Evolutionary conservation across 768 basidiomycete genomes (phyloP).

Genomic region (Pluteus cervinus): DNA sequence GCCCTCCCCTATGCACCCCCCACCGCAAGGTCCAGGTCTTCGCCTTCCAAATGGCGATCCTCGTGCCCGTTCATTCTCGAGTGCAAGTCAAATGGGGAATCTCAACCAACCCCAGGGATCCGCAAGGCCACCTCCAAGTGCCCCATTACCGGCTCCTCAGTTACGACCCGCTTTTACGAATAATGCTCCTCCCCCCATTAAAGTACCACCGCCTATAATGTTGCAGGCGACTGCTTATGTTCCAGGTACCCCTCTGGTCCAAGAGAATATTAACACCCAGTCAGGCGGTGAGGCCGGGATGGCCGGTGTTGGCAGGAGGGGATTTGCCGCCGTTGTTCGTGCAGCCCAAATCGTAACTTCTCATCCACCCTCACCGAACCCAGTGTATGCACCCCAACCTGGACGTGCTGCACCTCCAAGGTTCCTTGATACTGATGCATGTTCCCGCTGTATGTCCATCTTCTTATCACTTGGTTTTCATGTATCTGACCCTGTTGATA

Average conservation of each 20-base stretch:
- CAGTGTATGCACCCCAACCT: slow-evolving; percentile 10
- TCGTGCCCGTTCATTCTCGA: slow-evolving; percentile 9
- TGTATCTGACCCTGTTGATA: neutral
- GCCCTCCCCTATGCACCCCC: slow-evolving; percentile 1
- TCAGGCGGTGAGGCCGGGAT: slow-evolving; percentile 75
- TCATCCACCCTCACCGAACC: slow-evolving; percentile 8
- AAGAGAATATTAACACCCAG: slow-evolving; percentile 58
- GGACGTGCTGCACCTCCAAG: slow-evolving; percentile 31
- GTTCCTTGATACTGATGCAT: slow-evolving; percentile 41
- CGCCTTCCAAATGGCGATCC: slow-evolving; percentile 11
- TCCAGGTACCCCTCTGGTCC: neutral
- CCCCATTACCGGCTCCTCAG: too few species aligned
- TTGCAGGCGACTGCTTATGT: too few species aligned
- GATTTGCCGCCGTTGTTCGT: slow-evolving; percentile 73
- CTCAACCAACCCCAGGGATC: too few species aligned
- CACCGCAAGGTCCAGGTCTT: slow-evolving; percentile 7
- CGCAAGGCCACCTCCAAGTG: too few species aligned
- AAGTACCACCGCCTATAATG: slow-evolving; percentile 1
- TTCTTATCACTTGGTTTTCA: neutral
- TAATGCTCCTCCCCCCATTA: neutral
- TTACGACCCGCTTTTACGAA: too few species aligned
- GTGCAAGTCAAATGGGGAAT: neutral
- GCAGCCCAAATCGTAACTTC: slow-evolving; percentile 32
- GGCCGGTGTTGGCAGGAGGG: slow-evolving; percentile 87
- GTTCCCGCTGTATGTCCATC: slow-evolving; percentile 30